Percentiles rank a stretch among this genome's conserved stretches.
These are phyloP conservation scores for Saccharomyces hybrid DNA, from an alignment of 1,139 yeast species.

Conservation along the genomic window DNA sequence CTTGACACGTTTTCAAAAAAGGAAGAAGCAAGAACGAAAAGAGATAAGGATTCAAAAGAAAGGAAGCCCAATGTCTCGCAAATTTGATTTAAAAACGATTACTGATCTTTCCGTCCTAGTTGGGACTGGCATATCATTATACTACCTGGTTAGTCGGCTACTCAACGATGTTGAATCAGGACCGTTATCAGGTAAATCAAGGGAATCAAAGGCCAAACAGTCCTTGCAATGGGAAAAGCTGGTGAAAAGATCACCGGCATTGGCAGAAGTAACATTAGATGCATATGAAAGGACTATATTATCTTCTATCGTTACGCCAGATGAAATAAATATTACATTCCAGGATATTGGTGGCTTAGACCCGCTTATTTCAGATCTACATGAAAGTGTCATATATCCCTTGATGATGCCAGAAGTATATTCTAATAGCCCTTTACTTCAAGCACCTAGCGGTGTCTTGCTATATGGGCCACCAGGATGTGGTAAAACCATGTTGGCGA, in stretches of 20 bases:
- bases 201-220: conserved; percentile 63
- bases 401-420: conserved; percentile 48
- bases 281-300: conserved; percentile 75
- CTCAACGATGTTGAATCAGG: conserved; percentile 43
- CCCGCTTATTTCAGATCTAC: conserved; percentile 68
- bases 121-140: conserved; percentile 79
- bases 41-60: conserved; percentile 1
- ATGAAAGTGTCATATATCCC: conserved; percentile 85
- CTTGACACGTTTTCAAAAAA: background rate
- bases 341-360: conserved; percentile 86
- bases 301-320: conserved; percentile 75
- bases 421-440: conserved; percentile 44
- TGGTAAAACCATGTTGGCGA: conserved; percentile 96
- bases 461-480: conserved; percentile 97
- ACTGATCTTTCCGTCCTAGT: conserved; percentile 66
- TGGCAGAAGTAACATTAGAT: conserved; percentile 48
- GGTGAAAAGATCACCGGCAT: conserved; percentile 50
- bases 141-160: conserved; percentile 57
- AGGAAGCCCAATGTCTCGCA: conserved; percentile 29
- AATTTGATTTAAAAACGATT: conserved; percentile 47
- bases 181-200: conserved; percentile 46
- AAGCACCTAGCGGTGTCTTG: conserved; percentile 91
- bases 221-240: conserved; percentile 54
- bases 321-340: conserved; percentile 69
- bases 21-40: background rate